Conservation (phyloP, 805 yeast genomes). For the Zygotorulaspora danielsina region DNA sequence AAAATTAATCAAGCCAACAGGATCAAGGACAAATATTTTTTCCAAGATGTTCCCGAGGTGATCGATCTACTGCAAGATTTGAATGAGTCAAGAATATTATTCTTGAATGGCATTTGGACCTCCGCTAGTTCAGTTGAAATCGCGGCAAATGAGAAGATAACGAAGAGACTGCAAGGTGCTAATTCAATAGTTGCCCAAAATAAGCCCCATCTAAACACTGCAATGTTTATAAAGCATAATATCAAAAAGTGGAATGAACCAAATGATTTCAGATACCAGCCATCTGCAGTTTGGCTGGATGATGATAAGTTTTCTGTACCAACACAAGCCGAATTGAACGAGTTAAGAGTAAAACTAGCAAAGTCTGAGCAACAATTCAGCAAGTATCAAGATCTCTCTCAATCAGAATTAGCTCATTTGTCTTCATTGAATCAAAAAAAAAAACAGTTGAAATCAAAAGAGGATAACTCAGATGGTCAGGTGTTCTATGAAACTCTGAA, state of each 20-base stretch:
- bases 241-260: conserved; percentile 77
- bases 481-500: conserved; percentile 42
- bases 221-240: conserved; percentile 92
- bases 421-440: conserved; percentile 32
- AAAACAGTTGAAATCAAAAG: conserved; percentile 40
- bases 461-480: conserved; percentile 42
- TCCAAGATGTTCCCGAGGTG: conserved; percentile 89
- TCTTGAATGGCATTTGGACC: conserved; percentile 64
- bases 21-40: conserved; percentile 84
- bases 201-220: conserved; percentile 67
- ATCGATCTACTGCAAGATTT: conserved; percentile 80
- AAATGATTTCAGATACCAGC: conserved; percentile 74
- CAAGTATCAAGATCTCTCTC: conserved; percentile 30
- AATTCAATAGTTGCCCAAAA: conserved; percentile 63
- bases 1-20: conserved; percentile 82
- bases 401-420: conserved; percentile 32
- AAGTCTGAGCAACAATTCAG: conserved; percentile 34
- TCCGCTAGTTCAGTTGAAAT: conserved; percentile 62
- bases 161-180: conserved; percentile 44
- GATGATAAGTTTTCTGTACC: conserved; percentile 69
- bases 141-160: conserved; percentile 43
- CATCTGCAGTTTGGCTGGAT: conserved; percentile 95
- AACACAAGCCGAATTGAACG: conserved; percentile 53
- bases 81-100: conserved; percentile 70
- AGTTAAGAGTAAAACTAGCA: conserved; percentile 50